A percentile compares a stretch with the other conserved stretches of the same genome.
Conservation (phyloP, 139 green algal species). For the Diplosphaera chodatii region DNA sequence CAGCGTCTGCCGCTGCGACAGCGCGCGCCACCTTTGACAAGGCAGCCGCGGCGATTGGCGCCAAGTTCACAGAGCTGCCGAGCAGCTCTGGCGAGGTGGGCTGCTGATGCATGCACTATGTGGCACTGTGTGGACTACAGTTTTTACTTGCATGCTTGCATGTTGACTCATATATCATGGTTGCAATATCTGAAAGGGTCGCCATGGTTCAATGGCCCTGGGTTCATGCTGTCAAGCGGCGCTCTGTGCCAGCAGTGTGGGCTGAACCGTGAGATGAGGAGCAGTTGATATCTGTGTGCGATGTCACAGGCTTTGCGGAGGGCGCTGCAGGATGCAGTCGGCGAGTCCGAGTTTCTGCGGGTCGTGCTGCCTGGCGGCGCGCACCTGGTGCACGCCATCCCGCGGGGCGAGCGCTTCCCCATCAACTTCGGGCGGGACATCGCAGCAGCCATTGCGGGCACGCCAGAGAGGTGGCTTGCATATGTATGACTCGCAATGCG, state of each 20-base stretch:
- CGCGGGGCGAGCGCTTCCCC: conserved; percentile 48
- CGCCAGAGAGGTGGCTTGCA: conserved; percentile 32
- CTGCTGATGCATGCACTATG: too few relatives aligned
- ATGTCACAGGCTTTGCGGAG: conserved; percentile 12
- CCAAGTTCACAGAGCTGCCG: conserved; percentile 20
- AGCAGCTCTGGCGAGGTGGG: background rate
- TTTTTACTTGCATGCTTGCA: too few relatives aligned
- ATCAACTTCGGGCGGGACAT: conserved; percentile 74
- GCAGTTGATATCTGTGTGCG: too few relatives aligned
- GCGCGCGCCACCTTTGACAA: conserved; percentile 21
- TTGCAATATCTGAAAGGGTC: too few relatives aligned
- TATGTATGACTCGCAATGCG: background rate
- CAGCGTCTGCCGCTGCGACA: conserved; percentile 7
- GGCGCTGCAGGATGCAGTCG: conserved; percentile 41
- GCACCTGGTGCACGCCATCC: conserved; percentile 64
- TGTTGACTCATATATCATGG: too few relatives aligned
- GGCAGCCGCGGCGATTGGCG: conserved; percentile 18
- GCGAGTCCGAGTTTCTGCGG: conserved; percentile 73
- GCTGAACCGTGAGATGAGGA: too few relatives aligned
- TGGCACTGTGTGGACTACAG: too few relatives aligned
- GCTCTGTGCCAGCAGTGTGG: too few relatives aligned
- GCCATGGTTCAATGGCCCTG: too few relatives aligned
- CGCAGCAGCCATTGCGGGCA: conserved; percentile 55
- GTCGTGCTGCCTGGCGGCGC: conserved; percentile 72
- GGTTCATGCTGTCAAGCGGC: too few relatives aligned